Evolutionary conservation across 1,139 yeast species (phyloP).

Genomic region (Geotrichum klebahnii): DNA sequence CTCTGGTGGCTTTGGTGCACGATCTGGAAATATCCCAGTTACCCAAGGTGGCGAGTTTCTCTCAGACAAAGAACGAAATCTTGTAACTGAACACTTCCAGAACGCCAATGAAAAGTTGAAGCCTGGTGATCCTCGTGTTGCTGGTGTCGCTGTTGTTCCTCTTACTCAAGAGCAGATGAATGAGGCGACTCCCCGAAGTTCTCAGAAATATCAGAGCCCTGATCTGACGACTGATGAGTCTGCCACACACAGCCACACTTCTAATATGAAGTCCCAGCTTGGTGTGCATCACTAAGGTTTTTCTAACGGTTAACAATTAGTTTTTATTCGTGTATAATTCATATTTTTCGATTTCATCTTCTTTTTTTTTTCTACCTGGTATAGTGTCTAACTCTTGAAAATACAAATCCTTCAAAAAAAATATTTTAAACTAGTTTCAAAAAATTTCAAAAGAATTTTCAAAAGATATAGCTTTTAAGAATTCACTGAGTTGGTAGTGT

Average conservation of each 20-base stretch:
- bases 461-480: too few relatives aligned
- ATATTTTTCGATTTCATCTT: too few relatives aligned
- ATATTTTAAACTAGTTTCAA: too few relatives aligned
- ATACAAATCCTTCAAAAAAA: too few relatives aligned
- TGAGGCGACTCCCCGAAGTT: slow-evolving; percentile 11
- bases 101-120: slow-evolving; percentile 10
- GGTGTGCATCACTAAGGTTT: neutral
- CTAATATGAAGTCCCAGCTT: neutral
- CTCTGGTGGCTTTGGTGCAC: slow-evolving; percentile 20
- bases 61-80: slow-evolving; percentile 17
- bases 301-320: neutral
- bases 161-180: slow-evolving; percentile 12
- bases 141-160: slow-evolving; percentile 19
- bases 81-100: slow-evolving; percentile 17
- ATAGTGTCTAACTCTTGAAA: too few relatives aligned
- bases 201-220: slow-evolving; percentile 2
- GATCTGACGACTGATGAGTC: slow-evolving; percentile 3
- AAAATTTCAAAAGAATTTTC: too few relatives aligned
- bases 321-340: neutral
- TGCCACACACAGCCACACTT: neutral
- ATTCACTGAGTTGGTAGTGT: too few relatives aligned
- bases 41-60: slow-evolving; percentile 18
- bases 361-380: too few relatives aligned
- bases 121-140: slow-evolving; percentile 20
- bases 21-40: slow-evolving; percentile 6